Evolutionary conservation across 257 asterid species (phyloP).

Genomic region (Solanum sparsipilum): DNA sequence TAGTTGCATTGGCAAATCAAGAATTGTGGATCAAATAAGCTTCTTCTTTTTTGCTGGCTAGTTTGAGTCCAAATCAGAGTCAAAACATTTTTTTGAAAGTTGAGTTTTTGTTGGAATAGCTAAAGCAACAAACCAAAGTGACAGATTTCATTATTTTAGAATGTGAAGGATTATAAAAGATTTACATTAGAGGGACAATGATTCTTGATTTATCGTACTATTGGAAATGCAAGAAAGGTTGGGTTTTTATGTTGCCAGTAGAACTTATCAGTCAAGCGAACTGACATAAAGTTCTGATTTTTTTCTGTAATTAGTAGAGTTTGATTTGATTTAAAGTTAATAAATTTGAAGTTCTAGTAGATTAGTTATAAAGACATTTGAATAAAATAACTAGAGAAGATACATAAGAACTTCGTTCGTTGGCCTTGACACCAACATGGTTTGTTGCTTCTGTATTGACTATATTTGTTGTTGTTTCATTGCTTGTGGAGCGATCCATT

Average conservation of each 20-base stretch:
- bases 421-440: conserved; percentile 97
- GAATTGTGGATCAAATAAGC: not conserved
- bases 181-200: not conserved
- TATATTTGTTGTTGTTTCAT: conserved; percentile 73
- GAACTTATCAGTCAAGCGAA: not conserved
- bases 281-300: not conserved
- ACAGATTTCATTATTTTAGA: not conserved
- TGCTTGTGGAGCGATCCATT: conserved; percentile 88
- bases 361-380: not conserved
- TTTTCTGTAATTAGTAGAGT: not conserved
- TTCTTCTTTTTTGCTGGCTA: not conserved
- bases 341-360: not conserved
- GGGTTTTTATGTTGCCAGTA: not conserved
- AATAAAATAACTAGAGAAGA: conserved; percentile 34
- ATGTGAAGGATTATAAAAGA: not conserved
- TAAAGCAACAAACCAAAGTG: not conserved
- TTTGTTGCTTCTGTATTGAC: conserved; percentile 88
- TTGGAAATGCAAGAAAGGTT: not conserved
- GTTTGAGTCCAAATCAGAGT: not conserved
- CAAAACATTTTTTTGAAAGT: not conserved
- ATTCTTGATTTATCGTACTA: not conserved
- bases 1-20: not conserved
- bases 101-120: not conserved
- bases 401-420: conserved; percentile 49
- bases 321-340: not conserved